Evolutionary conservation across 1,139 yeast genomes (phyloP).

Genomic region (Hansenula anomala): DNA sequence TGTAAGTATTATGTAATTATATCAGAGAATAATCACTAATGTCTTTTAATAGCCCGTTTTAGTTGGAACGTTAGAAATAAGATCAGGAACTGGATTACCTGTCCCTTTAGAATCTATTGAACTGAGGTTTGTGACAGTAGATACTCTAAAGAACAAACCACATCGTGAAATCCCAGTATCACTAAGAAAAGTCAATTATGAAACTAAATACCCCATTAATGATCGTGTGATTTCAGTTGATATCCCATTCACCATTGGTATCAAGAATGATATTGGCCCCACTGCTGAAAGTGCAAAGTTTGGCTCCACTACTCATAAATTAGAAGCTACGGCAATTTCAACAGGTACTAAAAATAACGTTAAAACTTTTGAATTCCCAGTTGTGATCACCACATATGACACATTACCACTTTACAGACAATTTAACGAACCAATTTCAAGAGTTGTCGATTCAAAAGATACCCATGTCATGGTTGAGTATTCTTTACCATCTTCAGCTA

Average conservation of each 20-base stretch:
- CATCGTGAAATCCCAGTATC: slow-evolving; percentile 32
- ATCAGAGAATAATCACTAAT: slow-evolving; percentile 25
- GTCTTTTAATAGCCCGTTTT: slow-evolving; percentile 31
- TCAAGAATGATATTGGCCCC: slow-evolving; percentile 50
- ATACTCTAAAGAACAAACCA: slow-evolving; percentile 39
- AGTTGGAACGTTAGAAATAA: slow-evolving; percentile 37
- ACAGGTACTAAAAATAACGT: slow-evolving; percentile 8
- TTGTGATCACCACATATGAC: slow-evolving; percentile 45
- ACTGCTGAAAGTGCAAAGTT: slow-evolving; percentile 29
- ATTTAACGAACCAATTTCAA: slow-evolving; percentile 44
- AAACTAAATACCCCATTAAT: slow-evolving; percentile 32
- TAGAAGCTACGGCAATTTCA: slow-evolving; percentile 10
- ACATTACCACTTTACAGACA: slow-evolving; percentile 51
- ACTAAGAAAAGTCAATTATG: slow-evolving; percentile 27
- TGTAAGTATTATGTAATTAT: slow-evolving; percentile 27
- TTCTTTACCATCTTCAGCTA: slow-evolving; percentile 39
- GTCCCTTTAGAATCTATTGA: slow-evolving; percentile 36
- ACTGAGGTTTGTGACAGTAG: slow-evolving; percentile 34
- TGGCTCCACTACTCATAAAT: slow-evolving; percentile 18
- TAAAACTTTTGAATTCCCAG: slow-evolving; percentile 32
- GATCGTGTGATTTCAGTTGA: slow-evolving; percentile 45
- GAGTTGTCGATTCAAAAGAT: slow-evolving; percentile 35
- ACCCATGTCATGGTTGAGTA: slow-evolving; percentile 39
- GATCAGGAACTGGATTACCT: slow-evolving; percentile 36
- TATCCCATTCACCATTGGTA: slow-evolving; percentile 52